Evolutionary conservation across 306 rosid species (phyloP), one percentile per base, ranked within the genome.

Genomic region (Dryas alaskensis): DNA sequence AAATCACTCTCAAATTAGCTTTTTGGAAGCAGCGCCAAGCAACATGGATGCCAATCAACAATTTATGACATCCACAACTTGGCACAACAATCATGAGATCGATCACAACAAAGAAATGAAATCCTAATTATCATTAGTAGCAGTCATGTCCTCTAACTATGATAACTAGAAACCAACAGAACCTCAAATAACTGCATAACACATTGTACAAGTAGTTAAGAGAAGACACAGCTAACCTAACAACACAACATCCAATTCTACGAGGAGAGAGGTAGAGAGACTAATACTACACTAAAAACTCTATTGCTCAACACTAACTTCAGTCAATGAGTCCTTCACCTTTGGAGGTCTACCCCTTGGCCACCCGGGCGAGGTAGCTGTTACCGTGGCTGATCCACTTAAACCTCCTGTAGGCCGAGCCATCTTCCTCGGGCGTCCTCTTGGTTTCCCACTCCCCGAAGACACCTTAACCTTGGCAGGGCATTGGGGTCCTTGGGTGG

Each of bases 331-430:
- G 73, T 84, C 69, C 86, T 90, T 93, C 83, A 39, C 86, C 86
- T 93, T 90, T 0, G 95, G 97, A 58, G 98, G 98, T 70, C 98
- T 82, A 10, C 98, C 96, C 63, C 97, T 81, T 0, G 88, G 89
- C 88, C 80, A 86, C 10, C 86, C 92, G 1, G 78, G 67, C 19
- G 84, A 65, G 0, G 59, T 17, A 3, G 43, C 67, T 0, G 53
- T 7, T 10, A 6, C 45, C 1, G 78, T 40, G 0, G 74, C 10
- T 0, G 80, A 39, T 49, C 67, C 84, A 9, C 59, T 79, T 9
- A 82, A 60, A n/a, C 83, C 83, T 72, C 78, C 58, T 2, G 76
- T 48, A 9, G 91, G 85, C 60, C 57, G 58, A 1, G 88, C 82
- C 79, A 87, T 87, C 57, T 92, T 92, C 82, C 91, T 87, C 0